Percentiles rank a stretch among this genome's conserved stretches.
These are phyloP conservation scores for Cordyceps pruinosa DNA, from an alignment of 2,329 filamentous ascomycete species.

Conservation along the genomic window DNA sequence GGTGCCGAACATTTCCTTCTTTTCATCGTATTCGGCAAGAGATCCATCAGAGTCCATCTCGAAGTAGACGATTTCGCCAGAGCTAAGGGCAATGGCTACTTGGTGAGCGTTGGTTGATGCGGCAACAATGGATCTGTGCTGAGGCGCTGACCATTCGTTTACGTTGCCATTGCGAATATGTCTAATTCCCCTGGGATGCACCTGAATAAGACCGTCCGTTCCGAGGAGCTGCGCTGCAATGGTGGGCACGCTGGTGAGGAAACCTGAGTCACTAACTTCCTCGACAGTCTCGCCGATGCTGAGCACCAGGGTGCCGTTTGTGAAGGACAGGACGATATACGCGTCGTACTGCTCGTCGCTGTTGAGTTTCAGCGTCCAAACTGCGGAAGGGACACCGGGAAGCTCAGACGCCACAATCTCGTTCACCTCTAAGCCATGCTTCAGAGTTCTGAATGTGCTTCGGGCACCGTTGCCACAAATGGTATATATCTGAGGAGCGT, in stretches of 20 bases:
- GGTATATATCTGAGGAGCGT: slow-evolving; percentile 93
- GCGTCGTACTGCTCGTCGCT: slow-evolving; percentile 79
- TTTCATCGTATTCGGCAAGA: slow-evolving; percentile 88
- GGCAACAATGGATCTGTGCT: slow-evolving; percentile 91
- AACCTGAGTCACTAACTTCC: slow-evolving; percentile 89
- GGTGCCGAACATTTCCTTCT: slow-evolving; percentile 89
- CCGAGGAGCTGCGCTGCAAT: slow-evolving; percentile 90
- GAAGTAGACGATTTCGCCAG: slow-evolving; percentile 95
- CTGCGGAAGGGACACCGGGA: slow-evolving; percentile 78
- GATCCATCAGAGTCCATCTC: slow-evolving; percentile 92
- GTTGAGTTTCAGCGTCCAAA: slow-evolving; percentile 91
- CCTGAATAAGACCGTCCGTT: slow-evolving; percentile 85
- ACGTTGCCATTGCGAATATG: slow-evolving; percentile 75
- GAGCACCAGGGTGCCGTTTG: slow-evolving; percentile 81
- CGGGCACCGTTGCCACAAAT: slow-evolving; percentile 82
- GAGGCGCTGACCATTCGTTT: slow-evolving; percentile 89
- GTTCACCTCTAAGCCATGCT: slow-evolving; percentile 86
- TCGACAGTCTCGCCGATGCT: slow-evolving; percentile 97
- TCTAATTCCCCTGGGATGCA: slow-evolving; percentile 92
- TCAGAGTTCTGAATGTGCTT: slow-evolving; percentile 84
- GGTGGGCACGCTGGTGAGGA: slow-evolving; percentile 81
- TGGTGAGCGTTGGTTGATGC: slow-evolving; percentile 90
- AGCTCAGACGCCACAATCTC: slow-evolving; percentile 94
- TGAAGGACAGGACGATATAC: slow-evolving; percentile 92
- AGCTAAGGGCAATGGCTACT: slow-evolving; percentile 88